A percentile compares a stretch with the other conserved stretches of the same genome.
Evolutionary conservation across 1,284 basidiomycete species (phyloP).

Genomic region (Melampsora americana): DNA sequence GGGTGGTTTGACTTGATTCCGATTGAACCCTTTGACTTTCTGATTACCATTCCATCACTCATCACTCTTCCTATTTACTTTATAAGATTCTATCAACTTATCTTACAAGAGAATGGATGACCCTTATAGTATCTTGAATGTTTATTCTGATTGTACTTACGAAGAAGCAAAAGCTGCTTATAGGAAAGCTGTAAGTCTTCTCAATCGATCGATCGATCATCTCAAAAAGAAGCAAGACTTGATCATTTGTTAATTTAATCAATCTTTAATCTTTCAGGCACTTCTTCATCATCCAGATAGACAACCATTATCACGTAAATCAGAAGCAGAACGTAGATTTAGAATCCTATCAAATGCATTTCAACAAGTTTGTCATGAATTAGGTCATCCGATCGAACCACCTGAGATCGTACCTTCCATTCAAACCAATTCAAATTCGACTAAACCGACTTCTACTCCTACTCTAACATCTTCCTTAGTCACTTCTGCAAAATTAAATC

Average conservation of each 20-base stretch:
- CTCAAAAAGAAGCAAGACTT: too few species aligned
- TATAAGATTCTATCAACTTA: too few species aligned
- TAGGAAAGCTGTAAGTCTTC: slow-evolving; percentile 28
- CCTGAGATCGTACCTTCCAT: not conserved
- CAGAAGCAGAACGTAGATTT: slow-evolving; percentile 28
- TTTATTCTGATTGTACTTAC: slow-evolving; percentile 35
- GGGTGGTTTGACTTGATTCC: too few species aligned
- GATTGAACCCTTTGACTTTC: too few species aligned
- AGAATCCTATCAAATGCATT: slow-evolving; percentile 27
- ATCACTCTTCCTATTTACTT: too few species aligned
- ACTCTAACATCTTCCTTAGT: not conserved
- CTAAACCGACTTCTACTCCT: not conserved
- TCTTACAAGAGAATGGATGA: slow-evolving; percentile 15
- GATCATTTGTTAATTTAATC: too few species aligned
- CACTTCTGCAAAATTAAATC: not conserved
- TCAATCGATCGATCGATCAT: too few species aligned
- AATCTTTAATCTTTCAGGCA: slow-evolving; percentile 10
- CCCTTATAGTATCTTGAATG: slow-evolving; percentile 32
- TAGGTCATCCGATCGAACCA: slow-evolving; percentile 25
- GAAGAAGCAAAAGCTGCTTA: slow-evolving; percentile 38
- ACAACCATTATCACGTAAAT: slow-evolving; percentile 18
- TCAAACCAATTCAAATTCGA: not conserved
- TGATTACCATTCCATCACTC: too few species aligned
- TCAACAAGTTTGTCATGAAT: slow-evolving; percentile 27
- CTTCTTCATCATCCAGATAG: slow-evolving; percentile 41